A percentile compares a stretch with the other conserved stretches of the same genome.
phyloP scores from a whole-genome alignment of 495 filamentous ascomycete species.

The Lasiosphaeris hirsuta region DNA sequence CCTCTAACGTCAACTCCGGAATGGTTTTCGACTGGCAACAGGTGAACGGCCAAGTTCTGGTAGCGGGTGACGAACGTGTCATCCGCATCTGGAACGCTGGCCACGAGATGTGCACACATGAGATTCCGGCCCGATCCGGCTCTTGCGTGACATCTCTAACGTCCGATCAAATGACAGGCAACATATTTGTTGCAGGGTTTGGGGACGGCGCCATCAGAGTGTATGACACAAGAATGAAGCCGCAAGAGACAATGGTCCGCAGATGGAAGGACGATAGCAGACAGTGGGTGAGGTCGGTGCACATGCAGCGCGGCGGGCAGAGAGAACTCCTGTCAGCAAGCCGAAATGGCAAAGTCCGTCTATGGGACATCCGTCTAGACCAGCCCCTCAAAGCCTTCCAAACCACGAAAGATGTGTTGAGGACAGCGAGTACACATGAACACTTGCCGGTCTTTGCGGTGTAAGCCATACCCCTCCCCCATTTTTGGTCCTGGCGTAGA shows the following conservation, averaged over 20 bases:
- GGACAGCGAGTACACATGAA: constrained; percentile 90
- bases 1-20: constrained; percentile 87
- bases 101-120: constrained; percentile 85
- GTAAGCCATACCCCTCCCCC: constrained; percentile 54
- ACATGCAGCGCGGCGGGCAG: constrained; percentile 94
- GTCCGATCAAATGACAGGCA: constrained; percentile 94
- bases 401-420: constrained; percentile 72
- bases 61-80: constrained; percentile 93
- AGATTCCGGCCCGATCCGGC: constrained; percentile 92
- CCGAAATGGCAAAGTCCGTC: constrained; percentile 83
- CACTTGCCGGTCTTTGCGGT: constrained; percentile 94
- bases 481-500: background rate
- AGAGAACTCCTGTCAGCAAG: constrained; percentile 85
- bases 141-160: constrained; percentile 95
- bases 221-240: constrained; percentile 81
- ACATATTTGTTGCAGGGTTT: constrained; percentile 93
- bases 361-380: constrained; percentile 94
- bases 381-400: constrained; percentile 66
- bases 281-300: constrained; percentile 90
- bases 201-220: constrained; percentile 94
- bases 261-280: constrained; percentile 87
- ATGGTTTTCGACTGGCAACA: constrained; percentile 99
- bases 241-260: constrained; percentile 83
- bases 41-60: constrained; percentile 87
- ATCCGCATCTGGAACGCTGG: constrained; percentile 95